Evolutionary conservation across 1,284 basidiomycete genomes (phyloP).

Genomic region (Ganoderma meredithae): DNA sequence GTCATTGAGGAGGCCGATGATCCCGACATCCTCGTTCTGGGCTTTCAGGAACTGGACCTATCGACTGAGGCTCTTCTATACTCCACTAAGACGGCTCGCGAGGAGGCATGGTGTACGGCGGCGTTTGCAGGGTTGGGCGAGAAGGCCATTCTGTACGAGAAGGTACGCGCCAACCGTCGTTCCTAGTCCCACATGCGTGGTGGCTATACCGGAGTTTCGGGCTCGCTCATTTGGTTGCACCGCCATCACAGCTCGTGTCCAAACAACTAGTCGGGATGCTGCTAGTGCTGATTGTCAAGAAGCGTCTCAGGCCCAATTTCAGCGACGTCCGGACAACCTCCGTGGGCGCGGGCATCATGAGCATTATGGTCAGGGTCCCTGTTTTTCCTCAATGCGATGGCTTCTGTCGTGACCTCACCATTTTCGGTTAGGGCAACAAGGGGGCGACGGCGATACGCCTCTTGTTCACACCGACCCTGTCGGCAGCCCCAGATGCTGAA

Average conservation of each 20-base stretch:
- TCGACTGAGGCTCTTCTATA: constrained; percentile 79
- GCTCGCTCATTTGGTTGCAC: constrained; percentile 17
- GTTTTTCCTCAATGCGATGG: not conserved
- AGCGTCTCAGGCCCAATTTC: constrained; percentile 56
- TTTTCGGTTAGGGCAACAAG: constrained; percentile 70
- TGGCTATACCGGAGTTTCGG: constrained; percentile 14
- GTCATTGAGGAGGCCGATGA: constrained; percentile 44
- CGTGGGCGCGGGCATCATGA: constrained; percentile 75
- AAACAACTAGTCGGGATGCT: constrained; percentile 84
- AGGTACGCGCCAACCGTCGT: constrained; percentile 49
- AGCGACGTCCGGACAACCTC: constrained; percentile 56
- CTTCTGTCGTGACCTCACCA: not conserved
- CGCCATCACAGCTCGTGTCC: constrained; percentile 59
- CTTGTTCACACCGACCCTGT: constrained; percentile 54
- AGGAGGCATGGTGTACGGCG: constrained; percentile 73
- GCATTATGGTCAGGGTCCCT: constrained; percentile 63
- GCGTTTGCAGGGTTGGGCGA: constrained; percentile 75
- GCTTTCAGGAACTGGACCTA: constrained; percentile 80
- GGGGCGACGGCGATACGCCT: constrained; percentile 72
- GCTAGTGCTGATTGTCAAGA: constrained; percentile 69
- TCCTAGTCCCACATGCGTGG: constrained; percentile 10
- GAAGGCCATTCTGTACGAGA: constrained; percentile 65
- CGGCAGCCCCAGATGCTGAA: constrained; percentile 13
- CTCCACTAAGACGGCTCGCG: constrained; percentile 62
- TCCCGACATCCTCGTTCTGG: constrained; percentile 73